phyloP scores from a whole-genome alignment of 306 rosid species.

The Spatholobus suberectus region DNA sequence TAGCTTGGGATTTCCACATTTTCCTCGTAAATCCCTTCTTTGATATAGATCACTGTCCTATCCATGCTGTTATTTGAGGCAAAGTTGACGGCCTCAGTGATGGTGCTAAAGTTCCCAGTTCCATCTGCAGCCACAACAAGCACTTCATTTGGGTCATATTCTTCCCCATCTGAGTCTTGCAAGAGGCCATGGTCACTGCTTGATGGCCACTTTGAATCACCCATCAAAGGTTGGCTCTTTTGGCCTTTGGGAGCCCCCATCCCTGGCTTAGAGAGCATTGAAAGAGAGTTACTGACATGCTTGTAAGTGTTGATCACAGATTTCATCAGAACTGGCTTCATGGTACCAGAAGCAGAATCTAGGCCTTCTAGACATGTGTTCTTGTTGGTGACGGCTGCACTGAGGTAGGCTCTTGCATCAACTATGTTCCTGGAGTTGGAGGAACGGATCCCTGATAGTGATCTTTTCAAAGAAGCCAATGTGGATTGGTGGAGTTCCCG shows the following conservation, averaged over 20 bases:
- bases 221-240: slow-evolving; percentile 45
- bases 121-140: slow-evolving; percentile 76
- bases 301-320: slow-evolving; percentile 62
- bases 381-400: slow-evolving; percentile 89
- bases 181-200: slow-evolving; percentile 16
- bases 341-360: slow-evolving; percentile 72
- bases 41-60: slow-evolving; percentile 67
- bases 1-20: slow-evolving; percentile 76
- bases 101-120: slow-evolving; percentile 67
- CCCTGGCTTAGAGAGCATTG: slow-evolving; percentile 55
- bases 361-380: slow-evolving; percentile 86
- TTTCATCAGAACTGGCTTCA: slow-evolving; percentile 56
- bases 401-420: slow-evolving; percentile 72
- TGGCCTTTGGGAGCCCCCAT: slow-evolving; percentile 17
- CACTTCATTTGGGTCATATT: slow-evolving; percentile 51
- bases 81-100: slow-evolving; percentile 67
- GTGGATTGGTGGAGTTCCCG: slow-evolving; percentile 75
- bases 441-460: slow-evolving; percentile 54
- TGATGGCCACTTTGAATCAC: slow-evolving; percentile 49
- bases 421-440: slow-evolving; percentile 34
- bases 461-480: slow-evolving; percentile 57
- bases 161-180: slow-evolving; percentile 40
- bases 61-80: slow-evolving; percentile 70
- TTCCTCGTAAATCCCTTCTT: slow-evolving; percentile 73
- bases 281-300: slow-evolving; percentile 79